Evolutionary conservation across 2,329 filamentous ascomycete species (phyloP).

Genomic region (Verticillium tricorpus): DNA sequence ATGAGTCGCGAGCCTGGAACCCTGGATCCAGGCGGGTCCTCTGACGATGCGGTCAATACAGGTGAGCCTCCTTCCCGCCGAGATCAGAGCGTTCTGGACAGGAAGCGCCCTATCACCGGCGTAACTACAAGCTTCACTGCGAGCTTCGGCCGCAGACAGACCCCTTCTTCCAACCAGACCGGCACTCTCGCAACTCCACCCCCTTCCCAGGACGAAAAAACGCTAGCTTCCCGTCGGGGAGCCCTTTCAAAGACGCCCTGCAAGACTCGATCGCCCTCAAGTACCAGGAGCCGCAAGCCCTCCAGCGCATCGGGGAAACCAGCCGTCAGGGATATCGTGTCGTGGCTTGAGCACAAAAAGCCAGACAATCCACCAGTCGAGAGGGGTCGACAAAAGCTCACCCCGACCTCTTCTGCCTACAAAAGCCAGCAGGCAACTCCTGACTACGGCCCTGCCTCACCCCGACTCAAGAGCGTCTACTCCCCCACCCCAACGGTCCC

Average conservation of each 20-base stretch:
- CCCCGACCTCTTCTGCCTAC: not conserved
- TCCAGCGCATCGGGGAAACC: not conserved
- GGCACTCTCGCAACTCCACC: not conserved
- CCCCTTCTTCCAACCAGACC: not conserved
- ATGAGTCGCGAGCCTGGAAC: not conserved
- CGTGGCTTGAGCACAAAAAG: not conserved
- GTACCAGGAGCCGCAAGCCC: not conserved
- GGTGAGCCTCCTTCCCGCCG: slow-evolving; percentile 3
- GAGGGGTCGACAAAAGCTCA: not conserved
- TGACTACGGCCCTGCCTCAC: not conserved
- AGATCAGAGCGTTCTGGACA: slow-evolving; percentile 8
- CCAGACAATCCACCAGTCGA: not conserved
- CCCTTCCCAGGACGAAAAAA: not conserved
- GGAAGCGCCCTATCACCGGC: slow-evolving; percentile 9
- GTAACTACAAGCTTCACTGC: slow-evolving; percentile 10
- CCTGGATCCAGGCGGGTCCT: not conserved
- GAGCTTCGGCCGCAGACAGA: slow-evolving; percentile 5
- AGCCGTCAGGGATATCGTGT: slow-evolving; percentile 1
- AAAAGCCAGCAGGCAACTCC: not conserved
- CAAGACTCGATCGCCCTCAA: not conserved
- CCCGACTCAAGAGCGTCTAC: too few species aligned
- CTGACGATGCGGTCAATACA: not conserved
- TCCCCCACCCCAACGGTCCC: not conserved
- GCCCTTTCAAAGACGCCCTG: not conserved
- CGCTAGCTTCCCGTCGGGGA: not conserved